Evolutionary conservation across 331 rosid species (phyloP).

Genomic region (Erythrophleum ivorense): DNA sequence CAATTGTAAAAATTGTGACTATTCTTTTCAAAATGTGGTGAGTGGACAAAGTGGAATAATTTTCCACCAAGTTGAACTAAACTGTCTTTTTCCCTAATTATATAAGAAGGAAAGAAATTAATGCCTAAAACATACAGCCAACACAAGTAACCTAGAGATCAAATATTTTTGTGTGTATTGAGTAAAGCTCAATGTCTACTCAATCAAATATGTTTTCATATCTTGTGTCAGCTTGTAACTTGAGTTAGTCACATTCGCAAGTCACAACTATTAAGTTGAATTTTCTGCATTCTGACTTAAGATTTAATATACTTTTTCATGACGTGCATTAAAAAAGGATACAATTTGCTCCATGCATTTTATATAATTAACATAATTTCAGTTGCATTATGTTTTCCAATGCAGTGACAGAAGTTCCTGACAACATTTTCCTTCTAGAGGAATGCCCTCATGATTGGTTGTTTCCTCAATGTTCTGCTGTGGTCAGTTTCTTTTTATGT

Average conservation of each 20-base stretch:
- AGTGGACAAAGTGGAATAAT: not conserved
- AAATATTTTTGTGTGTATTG: not conserved
- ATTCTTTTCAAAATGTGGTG: too few species aligned
- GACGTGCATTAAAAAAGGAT: not conserved
- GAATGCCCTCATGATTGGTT: constrained; percentile 99
- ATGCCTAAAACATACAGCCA: not conserved
- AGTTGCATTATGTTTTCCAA: constrained; percentile 36
- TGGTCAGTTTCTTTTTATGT: constrained; percentile 63
- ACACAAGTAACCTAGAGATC: not conserved
- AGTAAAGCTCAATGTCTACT: not conserved
- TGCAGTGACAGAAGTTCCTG: constrained; percentile 79
- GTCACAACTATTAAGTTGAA: constrained; percentile 24
- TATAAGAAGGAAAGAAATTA: too few species aligned
- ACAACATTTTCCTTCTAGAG: constrained; percentile 73
- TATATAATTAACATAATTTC: constrained; percentile 31
- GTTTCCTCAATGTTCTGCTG: constrained; percentile 95
- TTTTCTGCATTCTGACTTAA: constrained; percentile 35
- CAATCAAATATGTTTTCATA: not conserved
- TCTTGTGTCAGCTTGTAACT: not conserved
- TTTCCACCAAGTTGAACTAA: too few species aligned
- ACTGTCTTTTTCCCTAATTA: too few species aligned
- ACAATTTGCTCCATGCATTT: constrained; percentile 18
- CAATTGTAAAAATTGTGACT: too few species aligned
- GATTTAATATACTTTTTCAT: constrained; percentile 1
- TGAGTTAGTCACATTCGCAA: not conserved